Evolutionary conservation across 768 basidiomycete genomes (phyloP), one percentile per base, ranked within the genome.

Genomic region (Collybia mongolica): DNA sequence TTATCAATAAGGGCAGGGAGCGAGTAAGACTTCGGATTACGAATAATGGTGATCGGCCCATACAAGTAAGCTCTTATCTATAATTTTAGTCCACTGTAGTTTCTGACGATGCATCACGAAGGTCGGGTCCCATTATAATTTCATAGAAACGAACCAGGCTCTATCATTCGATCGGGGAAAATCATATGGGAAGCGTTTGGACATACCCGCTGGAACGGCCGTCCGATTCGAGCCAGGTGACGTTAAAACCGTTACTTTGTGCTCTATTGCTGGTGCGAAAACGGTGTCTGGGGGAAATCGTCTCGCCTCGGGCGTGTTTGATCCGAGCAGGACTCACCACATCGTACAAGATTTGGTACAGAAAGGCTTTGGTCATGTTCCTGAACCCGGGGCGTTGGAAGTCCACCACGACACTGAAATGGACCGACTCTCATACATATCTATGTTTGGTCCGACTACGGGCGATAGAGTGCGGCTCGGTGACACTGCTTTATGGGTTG

Each of bases 181-280:
- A 51, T 83, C 94, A 0, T 88, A 94, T 54, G 89, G 88, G 5
- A 93, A 83, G 60, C 82, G 90, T 11, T 82, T 99, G 6, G 93
- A 99, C 65, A 97, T 98, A 46, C 72, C 96, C 0, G 86, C 97
- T 0, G 96, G 97, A 5, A 98, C 94, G 0, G 95, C 97, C 5
- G 90, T 97, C 5, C 84, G 97, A 26, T 98, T 99, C 65, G 97
- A 99, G 64, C 96, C 97, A 0, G 93, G 94, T 2, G 93, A 96
- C 58, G 64, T 68, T 35, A 94, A 93, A 71, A 84, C 91, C 0
- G 89, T 98, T 36, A 81, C 80, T 0, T 81, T 98, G 6, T 89
- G 90, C 52, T 66, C 81, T 18, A 88, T 97, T 40, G 87, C 80
- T 14, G 97, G 96, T 0, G 66, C 70, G 0, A 78, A 80, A 58